Evolutionary conservation across 2,329 filamentous ascomycete species (phyloP), one percentile per base, ranked within the genome.

Genomic region (Camptophora hylomeconis): DNA sequence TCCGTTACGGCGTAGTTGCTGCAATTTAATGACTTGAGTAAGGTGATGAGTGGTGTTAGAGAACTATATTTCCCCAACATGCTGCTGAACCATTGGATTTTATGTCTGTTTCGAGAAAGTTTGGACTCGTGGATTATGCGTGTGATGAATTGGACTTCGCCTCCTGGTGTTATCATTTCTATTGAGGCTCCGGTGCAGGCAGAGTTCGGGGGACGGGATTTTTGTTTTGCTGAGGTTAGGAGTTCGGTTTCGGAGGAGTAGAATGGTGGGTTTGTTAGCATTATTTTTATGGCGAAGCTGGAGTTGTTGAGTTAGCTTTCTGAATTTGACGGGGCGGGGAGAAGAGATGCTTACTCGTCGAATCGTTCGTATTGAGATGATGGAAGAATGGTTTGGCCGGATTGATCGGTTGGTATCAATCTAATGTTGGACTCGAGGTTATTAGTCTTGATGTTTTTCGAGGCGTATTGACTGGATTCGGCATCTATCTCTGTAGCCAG

Each of bases 191-290:
- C 89, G 0, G 86, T 92, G 45, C 71, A 75, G 26, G 56, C 53
- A 0, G 80, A 78, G 32, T 70, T 70, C 0, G 86, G 79, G 0
- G 73, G 73, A 0, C 66, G 63, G 3, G 65, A 55, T 51, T 94
- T 93, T 20, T 65, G 54, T 10, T 61, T 52, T 0, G 80, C 77
- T 2, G 76, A 77, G 3, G 60, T 56, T 3, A 66, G 41, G 53
- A 94, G 69, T 28, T 92, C 83, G 4, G 65, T 54, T 3, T 67
- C 57, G 0, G 80, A 84, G n/a, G 63, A 54, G 58, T 94, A 95
- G 57, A 98, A 98, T 0, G 89, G 89, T 0, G 89, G 89, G 42
- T 98, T 98, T 39, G 79, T 87, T 74, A 95, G 92, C 34, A 72
- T 74, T 50, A 95, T 94, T 48, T 87, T 76, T 23, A 92, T 61